Percentiles rank a stretch among this genome's conserved stretches.
These are phyloP conservation scores for Microcyclosporella mali DNA, from an alignment of 2,329 filamentous ascomycete species.

Conservation along the genomic window DNA sequence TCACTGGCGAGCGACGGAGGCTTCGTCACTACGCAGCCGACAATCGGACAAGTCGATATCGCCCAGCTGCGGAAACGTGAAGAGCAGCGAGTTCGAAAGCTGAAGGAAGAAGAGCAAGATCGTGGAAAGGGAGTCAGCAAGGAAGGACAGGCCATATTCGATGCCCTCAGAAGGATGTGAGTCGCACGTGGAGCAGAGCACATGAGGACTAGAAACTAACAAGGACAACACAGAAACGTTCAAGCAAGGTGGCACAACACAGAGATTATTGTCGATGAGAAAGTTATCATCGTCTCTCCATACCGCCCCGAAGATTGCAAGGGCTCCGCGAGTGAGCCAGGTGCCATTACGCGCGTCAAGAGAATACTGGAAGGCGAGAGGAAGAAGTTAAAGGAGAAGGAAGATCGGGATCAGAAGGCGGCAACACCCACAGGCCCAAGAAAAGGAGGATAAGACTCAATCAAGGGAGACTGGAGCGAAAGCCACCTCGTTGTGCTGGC, in stretches of 20 bases:
- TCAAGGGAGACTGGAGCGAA: not conserved
- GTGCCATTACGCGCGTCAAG: constrained; percentile 38
- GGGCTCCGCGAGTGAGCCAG: constrained; percentile 38
- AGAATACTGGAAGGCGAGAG: constrained; percentile 44
- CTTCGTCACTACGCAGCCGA: constrained; percentile 40
- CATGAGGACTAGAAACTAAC: constrained; percentile 1
- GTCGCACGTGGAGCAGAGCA: constrained; percentile 12
- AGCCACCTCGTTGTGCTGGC: not conserved
- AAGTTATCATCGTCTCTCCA: constrained; percentile 53
- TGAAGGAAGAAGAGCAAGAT: constrained; percentile 53
- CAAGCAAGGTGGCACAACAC: constrained; percentile 55
- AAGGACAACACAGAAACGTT: constrained; percentile 20
- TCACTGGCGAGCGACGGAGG: constrained; percentile 38
- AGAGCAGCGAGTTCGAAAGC: constrained; percentile 48
- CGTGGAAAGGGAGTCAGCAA: constrained; percentile 55
- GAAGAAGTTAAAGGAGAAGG: constrained; percentile 35
- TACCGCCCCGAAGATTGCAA: constrained; percentile 53
- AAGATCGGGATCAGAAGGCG: constrained; percentile 19
- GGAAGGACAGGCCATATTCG: constrained; percentile 59
- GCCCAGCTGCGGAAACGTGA: constrained; percentile 51
- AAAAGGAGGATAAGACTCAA: constrained; percentile 21
- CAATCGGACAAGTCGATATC: constrained; percentile 49
- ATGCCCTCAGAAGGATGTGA: constrained; percentile 54
- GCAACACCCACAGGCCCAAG: constrained; percentile 15
- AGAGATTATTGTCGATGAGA: constrained; percentile 56